Evolutionary conservation across 208 protist species (phyloP), one percentile per base, ranked within the genome.

Genomic region (Trypanosomatidae sp.): DNA sequence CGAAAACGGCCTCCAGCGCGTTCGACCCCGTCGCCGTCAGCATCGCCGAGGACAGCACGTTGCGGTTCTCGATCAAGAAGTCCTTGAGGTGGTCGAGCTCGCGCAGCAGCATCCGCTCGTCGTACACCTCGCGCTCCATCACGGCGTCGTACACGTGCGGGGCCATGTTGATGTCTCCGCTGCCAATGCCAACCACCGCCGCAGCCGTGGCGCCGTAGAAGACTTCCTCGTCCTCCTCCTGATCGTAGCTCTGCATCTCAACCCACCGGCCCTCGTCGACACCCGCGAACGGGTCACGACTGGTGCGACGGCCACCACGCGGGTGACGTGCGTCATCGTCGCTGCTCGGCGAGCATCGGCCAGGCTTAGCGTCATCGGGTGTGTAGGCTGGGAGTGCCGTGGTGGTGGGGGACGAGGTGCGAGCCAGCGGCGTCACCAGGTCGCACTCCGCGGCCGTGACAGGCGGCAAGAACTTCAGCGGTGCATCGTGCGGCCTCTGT

Each of bases 1-100:
- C 92, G 76, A 97, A 97, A 25, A 97, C 90, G 2, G 83, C 87
- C 74, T 97, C 92, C 17, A 97, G 84, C 44, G 80, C 56, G 73
- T 97, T 97, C 7, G 90, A 88, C 0, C 90, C 90, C 3, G 76
- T 25, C 33, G 87, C 52, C 1, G 90, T 97, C 39, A 94, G 84
- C 59, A 87, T 82, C 44, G 92, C 88, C 0, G 86, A 94, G 13
- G 73, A 91, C 10, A 97, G 82, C 9, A 83, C 79, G 71, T 89
- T 76, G 65, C 89, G 81, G 73, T 97, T 62, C 19, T 94, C 71
- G 8, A 95, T 62, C 22, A 97, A 52, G 69, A 92, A 96, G 59
- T 92, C 84, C 41, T 88, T 86, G 17, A 93, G 62, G 82, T 94
- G 64, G 25, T 86, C 74, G 8, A 94, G 77, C 82, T 96, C 91